phyloP scores from a whole-genome alignment of 345 rosid genomes.

The Eucalyptus rudis region DNA sequence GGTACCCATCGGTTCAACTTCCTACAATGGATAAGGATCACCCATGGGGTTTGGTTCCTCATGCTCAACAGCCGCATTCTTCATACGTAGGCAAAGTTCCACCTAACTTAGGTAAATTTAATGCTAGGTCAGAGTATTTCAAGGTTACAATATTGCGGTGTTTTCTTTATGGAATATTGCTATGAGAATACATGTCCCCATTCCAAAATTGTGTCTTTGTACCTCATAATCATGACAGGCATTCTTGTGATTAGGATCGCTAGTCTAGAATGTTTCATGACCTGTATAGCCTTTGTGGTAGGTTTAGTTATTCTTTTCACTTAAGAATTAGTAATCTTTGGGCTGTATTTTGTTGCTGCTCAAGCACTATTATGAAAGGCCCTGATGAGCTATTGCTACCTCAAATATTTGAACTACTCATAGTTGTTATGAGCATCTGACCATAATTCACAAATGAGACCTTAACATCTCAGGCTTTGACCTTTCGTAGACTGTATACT shows the following conservation, averaged over 20 bases:
- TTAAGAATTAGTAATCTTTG: not conserved
- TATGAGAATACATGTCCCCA: not conserved
- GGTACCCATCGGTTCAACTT: slow-evolving; percentile 74
- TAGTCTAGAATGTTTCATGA: not conserved
- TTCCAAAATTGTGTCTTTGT: not conserved
- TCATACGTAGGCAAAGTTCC: slow-evolving; percentile 40
- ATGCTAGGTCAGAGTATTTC: slow-evolving; percentile 22
- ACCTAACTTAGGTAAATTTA: slow-evolving; percentile 35
- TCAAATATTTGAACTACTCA: not conserved
- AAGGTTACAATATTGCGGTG: slow-evolving; percentile 3
- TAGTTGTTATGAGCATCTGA: not conserved
- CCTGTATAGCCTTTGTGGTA: not conserved
- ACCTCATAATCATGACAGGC: not conserved
- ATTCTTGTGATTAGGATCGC: not conserved
- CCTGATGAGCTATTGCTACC: not conserved
- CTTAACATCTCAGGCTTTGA: not conserved
- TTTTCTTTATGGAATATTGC: not conserved
- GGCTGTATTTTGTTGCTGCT: not conserved
- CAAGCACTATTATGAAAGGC: not conserved
- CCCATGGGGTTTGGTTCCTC: slow-evolving; percentile 55
- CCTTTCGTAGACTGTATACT: not conserved
- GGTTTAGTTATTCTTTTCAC: not conserved
- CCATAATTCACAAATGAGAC: not conserved
- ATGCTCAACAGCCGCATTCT: slow-evolving; percentile 38
- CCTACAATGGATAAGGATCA: slow-evolving; percentile 76